These are phyloP conservation scores for Aspergillus bridgeri DNA, from an alignment of 495 filamentous ascomycete genomes.

Conservation along the genomic window DNA sequence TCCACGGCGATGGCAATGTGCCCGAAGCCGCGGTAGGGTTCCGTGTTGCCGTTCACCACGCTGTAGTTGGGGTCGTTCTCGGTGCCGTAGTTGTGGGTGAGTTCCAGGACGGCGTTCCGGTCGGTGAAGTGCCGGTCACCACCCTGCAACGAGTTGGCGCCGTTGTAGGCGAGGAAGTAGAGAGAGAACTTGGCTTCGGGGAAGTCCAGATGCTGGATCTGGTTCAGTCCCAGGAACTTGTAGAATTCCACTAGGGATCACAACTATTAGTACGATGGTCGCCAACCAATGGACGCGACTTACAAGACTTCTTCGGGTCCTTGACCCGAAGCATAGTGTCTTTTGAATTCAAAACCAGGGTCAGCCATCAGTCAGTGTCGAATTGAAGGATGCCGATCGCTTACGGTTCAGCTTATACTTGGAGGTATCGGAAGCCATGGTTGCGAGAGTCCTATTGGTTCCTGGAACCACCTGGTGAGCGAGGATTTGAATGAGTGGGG, in stretches of 20 bases:
- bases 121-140: conserved; percentile 70
- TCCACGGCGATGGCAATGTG: conserved; percentile 87
- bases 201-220: conserved; percentile 71
- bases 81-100: conserved; percentile 97
- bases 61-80: conserved; percentile 81
- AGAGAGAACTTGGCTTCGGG: conserved; percentile 86
- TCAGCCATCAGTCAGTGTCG: conserved; percentile 7
- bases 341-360: conserved; percentile 20
- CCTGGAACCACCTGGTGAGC: conserved; percentile 18
- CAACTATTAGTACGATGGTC: not conserved
- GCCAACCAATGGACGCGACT: not conserved
- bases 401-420: conserved; percentile 88
- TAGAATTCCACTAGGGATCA: conserved; percentile 74
- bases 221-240: conserved; percentile 83
- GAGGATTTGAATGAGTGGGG: conserved; percentile 1
- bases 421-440: conserved; percentile 75
- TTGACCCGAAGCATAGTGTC: conserved; percentile 84
- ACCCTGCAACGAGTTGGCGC: conserved; percentile 68
- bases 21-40: conserved; percentile 84
- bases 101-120: conserved; percentile 84
- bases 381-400: conserved; percentile 18
- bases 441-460: conserved; percentile 39
- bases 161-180: conserved; percentile 55
- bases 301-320: conserved; percentile 79
- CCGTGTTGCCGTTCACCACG: conserved; percentile 83